Evolutionary conservation across 768 basidiomycete species (phyloP).

Genomic region (Leccinum incarnatum): DNA sequence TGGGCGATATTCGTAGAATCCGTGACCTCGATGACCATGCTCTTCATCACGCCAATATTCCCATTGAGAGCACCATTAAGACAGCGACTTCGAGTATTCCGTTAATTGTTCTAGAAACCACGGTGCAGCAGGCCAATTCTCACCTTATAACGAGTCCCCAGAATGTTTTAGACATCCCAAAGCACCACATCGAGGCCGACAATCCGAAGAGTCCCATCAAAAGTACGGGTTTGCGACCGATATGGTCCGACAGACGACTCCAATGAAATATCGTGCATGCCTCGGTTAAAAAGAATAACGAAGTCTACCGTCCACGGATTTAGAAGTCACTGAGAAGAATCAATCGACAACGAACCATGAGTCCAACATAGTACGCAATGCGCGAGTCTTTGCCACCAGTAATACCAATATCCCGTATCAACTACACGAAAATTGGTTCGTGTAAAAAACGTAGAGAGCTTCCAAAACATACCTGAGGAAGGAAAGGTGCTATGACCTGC

Average conservation of each 20-base stretch:
- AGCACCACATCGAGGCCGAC: slow-evolving; percentile 45
- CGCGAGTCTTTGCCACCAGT: slow-evolving; percentile 44
- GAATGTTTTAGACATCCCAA: slow-evolving; percentile 47
- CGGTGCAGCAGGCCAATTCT: background rate
- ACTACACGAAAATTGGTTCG: slow-evolving; percentile 8
- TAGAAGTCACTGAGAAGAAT: background rate
- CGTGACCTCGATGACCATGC: slow-evolving; percentile 44
- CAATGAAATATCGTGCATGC: slow-evolving; percentile 47
- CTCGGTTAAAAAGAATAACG: slow-evolving; percentile 48
- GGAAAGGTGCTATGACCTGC: slow-evolving; percentile 73
- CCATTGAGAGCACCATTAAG: slow-evolving; percentile 52
- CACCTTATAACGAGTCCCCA: slow-evolving; percentile 44
- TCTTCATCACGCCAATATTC: slow-evolving; percentile 52
- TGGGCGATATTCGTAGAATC: slow-evolving; percentile 30
- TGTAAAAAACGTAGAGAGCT: background rate
- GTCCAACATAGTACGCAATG: slow-evolving; percentile 47
- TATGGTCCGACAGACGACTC: slow-evolving; percentile 48
- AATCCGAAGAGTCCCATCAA: slow-evolving; percentile 45
- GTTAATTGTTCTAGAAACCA: background rate
- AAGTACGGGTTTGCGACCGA: slow-evolving; percentile 50
- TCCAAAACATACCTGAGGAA: slow-evolving; percentile 52
- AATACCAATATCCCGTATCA: slow-evolving; percentile 33
- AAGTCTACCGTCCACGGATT: slow-evolving; percentile 33
- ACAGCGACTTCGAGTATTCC: slow-evolving; percentile 34
- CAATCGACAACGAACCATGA: slow-evolving; percentile 37